phyloP scores from a whole-genome alignment of 257 asterid species.

The Perilla frutescens region DNA sequence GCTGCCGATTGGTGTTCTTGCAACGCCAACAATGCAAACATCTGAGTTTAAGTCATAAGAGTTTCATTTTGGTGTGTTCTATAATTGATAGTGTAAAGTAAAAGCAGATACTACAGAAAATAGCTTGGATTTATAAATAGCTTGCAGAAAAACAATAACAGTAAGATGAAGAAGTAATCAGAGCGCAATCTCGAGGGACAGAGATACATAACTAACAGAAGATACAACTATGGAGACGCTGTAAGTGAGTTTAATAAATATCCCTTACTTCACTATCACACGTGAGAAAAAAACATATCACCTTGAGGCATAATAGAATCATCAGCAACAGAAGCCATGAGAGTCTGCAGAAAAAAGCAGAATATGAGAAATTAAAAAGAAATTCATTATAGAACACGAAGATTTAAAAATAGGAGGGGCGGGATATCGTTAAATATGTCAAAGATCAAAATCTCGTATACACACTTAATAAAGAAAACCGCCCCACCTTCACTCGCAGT shows the following conservation, averaged over 20 bases:
- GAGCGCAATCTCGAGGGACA: neutral
- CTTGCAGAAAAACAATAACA: neutral
- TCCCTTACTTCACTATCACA: neutral
- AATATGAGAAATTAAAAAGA: slow-evolving; percentile 15
- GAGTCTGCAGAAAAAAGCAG: slow-evolving; percentile 38
- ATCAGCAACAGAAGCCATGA: slow-evolving; percentile 55
- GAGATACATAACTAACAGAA: neutral
- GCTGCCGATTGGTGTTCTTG: slow-evolving; percentile 90
- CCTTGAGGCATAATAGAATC: slow-evolving; percentile 68
- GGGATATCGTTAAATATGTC: neutral
- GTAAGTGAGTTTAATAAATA: neutral
- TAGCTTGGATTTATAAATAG: slow-evolving; percentile 15
- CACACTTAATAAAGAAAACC: neutral
- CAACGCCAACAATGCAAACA: slow-evolving; percentile 95
- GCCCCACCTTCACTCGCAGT: neutral
- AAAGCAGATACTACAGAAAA: neutral
- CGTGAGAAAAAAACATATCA: slow-evolving; percentile 25
- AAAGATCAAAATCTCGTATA: neutral
- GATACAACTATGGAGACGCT: neutral
- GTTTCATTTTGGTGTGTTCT: neutral
- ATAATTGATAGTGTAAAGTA: neutral
- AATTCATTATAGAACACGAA: neutral
- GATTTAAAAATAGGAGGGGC: neutral
- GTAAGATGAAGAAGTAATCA: neutral
- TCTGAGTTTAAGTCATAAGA: slow-evolving; percentile 51